Base-by-base conservation (phyloP, 73 alveolate genomes). In the Halteria grandinella region DNA sequence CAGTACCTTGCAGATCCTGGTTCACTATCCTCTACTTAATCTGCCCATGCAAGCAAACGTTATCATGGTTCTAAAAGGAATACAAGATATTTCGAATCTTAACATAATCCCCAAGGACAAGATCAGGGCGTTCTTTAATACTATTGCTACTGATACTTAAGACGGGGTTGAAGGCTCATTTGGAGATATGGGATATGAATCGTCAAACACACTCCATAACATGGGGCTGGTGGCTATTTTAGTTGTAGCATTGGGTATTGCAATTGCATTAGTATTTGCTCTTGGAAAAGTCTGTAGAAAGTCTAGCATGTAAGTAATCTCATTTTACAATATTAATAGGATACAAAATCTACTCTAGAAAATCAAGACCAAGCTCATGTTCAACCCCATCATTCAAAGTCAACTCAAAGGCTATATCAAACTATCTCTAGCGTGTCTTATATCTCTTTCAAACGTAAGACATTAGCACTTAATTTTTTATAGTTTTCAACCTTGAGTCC, bases 391-490 rank as follows among this genome's bases (percentile, higher is more conserved):
- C n/a, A n/a, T n/a, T n/a, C n/a, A n/a, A n/a, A n/a, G n/a, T n/a
- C n/a, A 55, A 29, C n/a, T 60, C 47, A 60, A 60, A 60, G 77
- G 77, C 7, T 60, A 37, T 37, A 18, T 60, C 8, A 60, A 60
- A 40, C 43, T 60, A 24, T 21, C 77, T 36, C 37, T 60, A 8
- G 49, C 77, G 10, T 7, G 60, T 1, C 28, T 60, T 18, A 60
- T 60, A 6, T 24, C 60, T 40, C 21, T 60, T 40, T 15, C 43
- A 25, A n/a, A 25, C 2, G 74, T 57, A 57, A 29, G n/a, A n/a
- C n/a, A n/a, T n/a, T n/a, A n/a, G n/a, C n/a, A n/a, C n/a, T n/a
- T n/a, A n/a, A n/a, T n/a, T n/a, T n/a, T n/a, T n/a, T n/a, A n/a
- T n/a, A n/a, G n/a, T n/a, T n/a, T n/a, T n/a, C n/a, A n/a, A n/a